A percentile compares a stretch with the other conserved stretches of the same genome.
Evolutionary conservation across 768 basidiomycete species (phyloP).

Genomic region (Leccinum obscurum): DNA sequence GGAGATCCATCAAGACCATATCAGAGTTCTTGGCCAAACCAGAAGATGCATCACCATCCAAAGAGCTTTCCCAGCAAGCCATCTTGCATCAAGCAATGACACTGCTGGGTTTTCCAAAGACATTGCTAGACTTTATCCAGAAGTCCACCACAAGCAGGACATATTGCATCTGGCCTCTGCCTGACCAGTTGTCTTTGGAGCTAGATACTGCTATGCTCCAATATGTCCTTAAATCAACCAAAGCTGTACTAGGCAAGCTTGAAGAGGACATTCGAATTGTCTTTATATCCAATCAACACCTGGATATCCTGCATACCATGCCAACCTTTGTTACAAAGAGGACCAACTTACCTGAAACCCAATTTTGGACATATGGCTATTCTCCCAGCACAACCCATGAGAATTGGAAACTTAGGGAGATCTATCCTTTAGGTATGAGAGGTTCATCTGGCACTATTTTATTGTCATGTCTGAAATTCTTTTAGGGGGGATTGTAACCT

Average conservation of each 20-base stretch:
- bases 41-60: background rate
- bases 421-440: slow-evolving; percentile 65
- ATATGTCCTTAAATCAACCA: slow-evolving; percentile 44
- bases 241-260: slow-evolving; percentile 39
- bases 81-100: slow-evolving; percentile 27
- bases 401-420: slow-evolving; percentile 62
- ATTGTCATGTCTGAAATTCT: background rate
- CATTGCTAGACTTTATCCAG: slow-evolving; percentile 48
- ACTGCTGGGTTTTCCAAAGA: slow-evolving; percentile 48
- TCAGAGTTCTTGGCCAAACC: slow-evolving; percentile 1
- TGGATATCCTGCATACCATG: slow-evolving; percentile 49
- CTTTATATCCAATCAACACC: slow-evolving; percentile 66
- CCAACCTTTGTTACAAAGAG: slow-evolving; percentile 50
- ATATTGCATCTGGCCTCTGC: slow-evolving; percentile 51
- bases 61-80: slow-evolving; percentile 12
- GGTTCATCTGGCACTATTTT: background rate
- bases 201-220: slow-evolving; percentile 47
- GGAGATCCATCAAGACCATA: slow-evolving; percentile 14
- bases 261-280: slow-evolving; percentile 47
- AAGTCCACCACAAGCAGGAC: slow-evolving; percentile 33
- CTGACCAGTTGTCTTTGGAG: slow-evolving; percentile 29
- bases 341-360: slow-evolving; percentile 43
- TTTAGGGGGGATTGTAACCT: slow-evolving; percentile 72
- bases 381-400: slow-evolving; percentile 50
- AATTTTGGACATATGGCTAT: slow-evolving; percentile 70